Evolutionary conservation across 2,329 filamentous ascomycete genomes (phyloP), one percentile per base, ranked within the genome.

Genomic region (Boeremia lycopersici): DNA sequence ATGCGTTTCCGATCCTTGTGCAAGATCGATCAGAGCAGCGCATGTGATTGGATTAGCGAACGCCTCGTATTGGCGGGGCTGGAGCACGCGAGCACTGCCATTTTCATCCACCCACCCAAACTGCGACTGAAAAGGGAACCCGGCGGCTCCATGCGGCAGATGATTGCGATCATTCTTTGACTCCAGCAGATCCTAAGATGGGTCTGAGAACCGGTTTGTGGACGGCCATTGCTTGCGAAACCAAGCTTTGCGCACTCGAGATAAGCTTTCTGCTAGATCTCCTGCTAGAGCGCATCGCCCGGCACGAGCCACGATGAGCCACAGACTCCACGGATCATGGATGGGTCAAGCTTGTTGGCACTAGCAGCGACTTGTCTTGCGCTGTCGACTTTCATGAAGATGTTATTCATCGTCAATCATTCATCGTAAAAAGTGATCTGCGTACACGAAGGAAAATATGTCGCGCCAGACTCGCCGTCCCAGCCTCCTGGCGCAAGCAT

Each of bases 201-300:
- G 12, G 6, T 5, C 26, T 11, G 17, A 17, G 23, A 11, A 11
- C 5, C 19, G 31, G 38, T 10, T 33, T 26, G n/a, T 6, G 11
- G 17, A 4, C 13, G n/a, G 31, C 2, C 30, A 6, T 39, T 17
- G 19, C 19, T 4, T 25, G 41, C 23, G 6, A 38, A 34, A 39
- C 36, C 46, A 55, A 55, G 52, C 52, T 55, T 50, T 45, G 13
- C 30, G n/a, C 26, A 41, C 26, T 38, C 26, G 17, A 51, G 30
- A 51, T 51, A 56, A 56, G 53, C 53, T 56, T 52, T 56, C 23
- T 51, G 48, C 53, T 33, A 56, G 43, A 48, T 51, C 53, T 19
- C 53, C 42, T 26, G 38, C 15, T 48, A 48, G 6, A 46, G 47
- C 28, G 23, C 42, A 46, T 55, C 46, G 46, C 36, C 30, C 42